Evolutionary conservation across 768 basidiomycete genomes (phyloP).

Genomic region (Suillus subaureus): DNA sequence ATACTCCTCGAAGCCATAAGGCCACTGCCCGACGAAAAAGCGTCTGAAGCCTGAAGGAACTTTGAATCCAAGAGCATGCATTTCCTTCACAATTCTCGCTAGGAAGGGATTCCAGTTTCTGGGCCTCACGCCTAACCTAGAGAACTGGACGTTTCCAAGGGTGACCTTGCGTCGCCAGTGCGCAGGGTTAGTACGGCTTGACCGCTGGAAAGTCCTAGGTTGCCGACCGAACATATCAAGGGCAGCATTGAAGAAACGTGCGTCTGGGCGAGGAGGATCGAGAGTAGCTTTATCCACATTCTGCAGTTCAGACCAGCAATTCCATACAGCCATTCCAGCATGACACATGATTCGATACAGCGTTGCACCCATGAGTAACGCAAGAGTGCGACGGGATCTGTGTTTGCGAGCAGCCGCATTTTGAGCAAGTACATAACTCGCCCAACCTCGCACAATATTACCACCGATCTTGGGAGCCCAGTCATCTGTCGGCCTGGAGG

Average conservation of each 20-base stretch:
- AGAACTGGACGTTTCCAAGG: conserved; percentile 29
- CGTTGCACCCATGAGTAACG: conserved; percentile 30
- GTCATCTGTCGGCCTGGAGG: conserved; percentile 14
- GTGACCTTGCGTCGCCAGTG: conserved; percentile 35
- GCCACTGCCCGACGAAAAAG: conserved; percentile 41
- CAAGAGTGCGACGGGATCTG: conserved; percentile 29
- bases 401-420: conserved; percentile 21
- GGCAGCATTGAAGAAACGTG: conserved; percentile 69
- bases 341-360: conserved; percentile 40
- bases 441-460: conserved; percentile 37
- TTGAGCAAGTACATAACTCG: conserved; percentile 31
- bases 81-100: conserved; percentile 39
- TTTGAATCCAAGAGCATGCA: conserved; percentile 41
- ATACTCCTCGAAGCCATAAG: conserved; percentile 22
- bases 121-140: conserved; percentile 26
- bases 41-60: conserved; percentile 43
- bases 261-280: conserved; percentile 52
- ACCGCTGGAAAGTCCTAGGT: conserved; percentile 21
- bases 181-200: conserved; percentile 18
- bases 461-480: conserved; percentile 24
- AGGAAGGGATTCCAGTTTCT: conserved; percentile 37
- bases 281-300: conserved; percentile 29
- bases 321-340: conserved; percentile 32
- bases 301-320: conserved; percentile 23
- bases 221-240: conserved; percentile 45